phyloP scores from a whole-genome alignment of 228 moss, liverwort and hornwort genomes.

The Sphagnum fallax region DNA sequence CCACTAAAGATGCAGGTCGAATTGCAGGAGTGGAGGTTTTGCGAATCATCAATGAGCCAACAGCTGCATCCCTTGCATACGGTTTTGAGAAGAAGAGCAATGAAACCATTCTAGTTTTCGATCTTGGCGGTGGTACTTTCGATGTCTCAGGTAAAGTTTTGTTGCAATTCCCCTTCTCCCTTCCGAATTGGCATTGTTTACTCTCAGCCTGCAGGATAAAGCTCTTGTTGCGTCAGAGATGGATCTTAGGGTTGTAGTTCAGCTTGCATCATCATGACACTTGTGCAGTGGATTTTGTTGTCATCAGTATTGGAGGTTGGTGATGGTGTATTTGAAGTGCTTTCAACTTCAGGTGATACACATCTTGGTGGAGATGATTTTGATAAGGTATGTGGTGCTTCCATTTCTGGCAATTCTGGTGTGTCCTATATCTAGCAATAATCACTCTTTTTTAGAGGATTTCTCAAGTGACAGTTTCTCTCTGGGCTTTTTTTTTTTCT shows the following conservation, averaged over 20 bases:
- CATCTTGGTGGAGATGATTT: slow-evolving; percentile 76
- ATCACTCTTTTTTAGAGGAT: too few relatives aligned
- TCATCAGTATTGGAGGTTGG: slow-evolving; percentile 15
- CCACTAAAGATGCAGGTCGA: slow-evolving; percentile 74
- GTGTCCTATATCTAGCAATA: neutral
- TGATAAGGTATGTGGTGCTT: slow-evolving; percentile 35
- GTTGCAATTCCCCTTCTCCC: neutral
- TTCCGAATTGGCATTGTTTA: neutral
- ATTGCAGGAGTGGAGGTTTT: slow-evolving; percentile 68
- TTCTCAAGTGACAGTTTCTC: too few relatives aligned
- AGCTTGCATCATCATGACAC: neutral
- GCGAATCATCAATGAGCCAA: slow-evolving; percentile 72
- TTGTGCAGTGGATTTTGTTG: neutral
- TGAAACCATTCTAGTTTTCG: slow-evolving; percentile 61
- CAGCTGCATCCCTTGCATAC: slow-evolving; percentile 76
- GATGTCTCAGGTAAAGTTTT: slow-evolving; percentile 45
- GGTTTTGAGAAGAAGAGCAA: slow-evolving; percentile 74
- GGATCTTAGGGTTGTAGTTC: neutral
- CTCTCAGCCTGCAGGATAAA: neutral
- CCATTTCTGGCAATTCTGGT: neutral
- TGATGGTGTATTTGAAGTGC: slow-evolving; percentile 22
- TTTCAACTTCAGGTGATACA: slow-evolving; percentile 36
- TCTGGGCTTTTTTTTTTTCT: neutral
- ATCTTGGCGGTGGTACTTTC: slow-evolving; percentile 70
- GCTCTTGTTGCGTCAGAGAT: neutral